Percentiles rank a stretch among this genome's conserved stretches.
These are phyloP conservation scores for Citrus unshiu DNA, from an alignment of 345 rosid genomes.

Conservation along the genomic window DNA sequence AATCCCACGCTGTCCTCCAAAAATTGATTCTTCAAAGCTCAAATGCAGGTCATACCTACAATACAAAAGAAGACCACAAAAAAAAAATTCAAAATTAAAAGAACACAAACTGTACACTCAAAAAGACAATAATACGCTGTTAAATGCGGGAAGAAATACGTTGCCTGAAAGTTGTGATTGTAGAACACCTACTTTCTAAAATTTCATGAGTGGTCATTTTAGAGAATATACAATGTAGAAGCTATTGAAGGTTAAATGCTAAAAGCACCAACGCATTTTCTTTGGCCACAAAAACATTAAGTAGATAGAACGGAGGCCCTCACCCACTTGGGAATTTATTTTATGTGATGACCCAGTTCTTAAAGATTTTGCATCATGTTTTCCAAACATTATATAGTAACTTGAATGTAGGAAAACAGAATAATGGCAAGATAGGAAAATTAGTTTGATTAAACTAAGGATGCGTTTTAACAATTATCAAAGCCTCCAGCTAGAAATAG, in stretches of 20 bases:
- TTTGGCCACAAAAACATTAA: not conserved
- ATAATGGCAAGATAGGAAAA: not conserved
- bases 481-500: not conserved
- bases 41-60: conserved; percentile 65
- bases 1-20: conserved; percentile 67
- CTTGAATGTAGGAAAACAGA: not conserved
- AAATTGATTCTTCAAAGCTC: conserved; percentile 87
- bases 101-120: not conserved
- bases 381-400: not conserved
- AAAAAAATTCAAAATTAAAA: not conserved
- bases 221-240: not conserved
- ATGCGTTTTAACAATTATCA: not conserved
- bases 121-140: not conserved
- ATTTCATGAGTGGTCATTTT: not conserved
- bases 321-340: not conserved
- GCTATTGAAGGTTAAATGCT: not conserved
- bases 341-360: not conserved
- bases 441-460: not conserved
- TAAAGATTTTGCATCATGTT: not conserved
- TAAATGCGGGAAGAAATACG: not conserved
- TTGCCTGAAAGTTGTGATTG: not conserved
- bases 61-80: not conserved
- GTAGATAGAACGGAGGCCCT: not conserved
- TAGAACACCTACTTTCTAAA: not conserved
- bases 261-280: not conserved